A percentile compares a stretch with the other conserved stretches of the same genome.
phyloP scores from a whole-genome alignment of 2,329 filamentous ascomycete genomes.

The Fusarium abutilonis region DNA sequence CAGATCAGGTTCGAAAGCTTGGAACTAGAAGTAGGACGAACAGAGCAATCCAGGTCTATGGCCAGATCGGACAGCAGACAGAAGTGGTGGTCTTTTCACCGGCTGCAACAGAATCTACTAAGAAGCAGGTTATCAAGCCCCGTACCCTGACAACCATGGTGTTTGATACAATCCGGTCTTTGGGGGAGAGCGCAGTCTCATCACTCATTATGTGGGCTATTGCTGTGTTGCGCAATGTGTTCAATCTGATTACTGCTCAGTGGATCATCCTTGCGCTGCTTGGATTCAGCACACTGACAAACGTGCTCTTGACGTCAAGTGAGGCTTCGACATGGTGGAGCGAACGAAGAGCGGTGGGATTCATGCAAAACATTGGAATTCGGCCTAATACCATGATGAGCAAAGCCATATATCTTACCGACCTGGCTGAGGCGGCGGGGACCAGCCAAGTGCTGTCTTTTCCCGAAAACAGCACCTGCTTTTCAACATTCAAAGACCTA shows the following conservation, averaged over 20 bases:
- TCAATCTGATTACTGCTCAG: conserved; percentile 76
- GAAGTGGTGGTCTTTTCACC: conserved; percentile 70
- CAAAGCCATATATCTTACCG: conserved; percentile 82
- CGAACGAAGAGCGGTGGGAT: conserved; percentile 80
- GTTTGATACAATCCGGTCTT: conserved; percentile 75
- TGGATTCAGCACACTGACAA: conserved; percentile 73
- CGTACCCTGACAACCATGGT: conserved; percentile 74
- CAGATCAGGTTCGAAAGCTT: conserved; percentile 79
- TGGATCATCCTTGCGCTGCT: conserved; percentile 77
- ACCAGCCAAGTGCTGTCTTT: conserved; percentile 48
- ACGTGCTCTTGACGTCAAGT: conserved; percentile 78
- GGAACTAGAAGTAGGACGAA: conserved; percentile 79
- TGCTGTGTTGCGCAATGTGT: conserved; percentile 70
- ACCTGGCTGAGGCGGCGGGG: conserved; percentile 74
- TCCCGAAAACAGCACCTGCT: conserved; percentile 65
- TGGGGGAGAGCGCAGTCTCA: conserved; percentile 77
- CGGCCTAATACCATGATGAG: conserved; percentile 83
- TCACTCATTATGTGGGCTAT: conserved; percentile 82
- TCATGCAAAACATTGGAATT: conserved; percentile 85
- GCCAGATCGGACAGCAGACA: conserved; percentile 74
- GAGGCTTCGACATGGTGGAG: conserved; percentile 83
- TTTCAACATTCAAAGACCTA: conserved; percentile 69
- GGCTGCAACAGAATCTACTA: conserved; percentile 57
- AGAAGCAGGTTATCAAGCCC: conserved; percentile 68
- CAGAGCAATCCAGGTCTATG: conserved; percentile 82